Evolutionary conservation across 352 stramenopile genomes (phyloP), one percentile per base, ranked within the genome.

Genomic region (Globisporangium carolinianum): DNA sequence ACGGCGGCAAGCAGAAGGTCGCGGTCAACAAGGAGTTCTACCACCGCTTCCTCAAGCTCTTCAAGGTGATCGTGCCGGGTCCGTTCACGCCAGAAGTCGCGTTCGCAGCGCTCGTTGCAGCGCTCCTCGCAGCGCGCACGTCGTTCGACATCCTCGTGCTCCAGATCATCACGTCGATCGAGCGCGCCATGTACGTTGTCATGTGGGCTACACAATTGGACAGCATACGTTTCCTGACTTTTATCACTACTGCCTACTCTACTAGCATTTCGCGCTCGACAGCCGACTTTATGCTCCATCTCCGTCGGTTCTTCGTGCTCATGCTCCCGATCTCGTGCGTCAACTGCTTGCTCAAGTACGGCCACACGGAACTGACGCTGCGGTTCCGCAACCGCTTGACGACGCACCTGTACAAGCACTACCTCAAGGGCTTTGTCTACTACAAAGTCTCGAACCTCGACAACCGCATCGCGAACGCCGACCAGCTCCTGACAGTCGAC

Each of bases 361-460:
- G 83, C 0, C 83, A 89, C 59, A 86, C 83, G 12, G 83, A 93
- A 65, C 66, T 93, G 10, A 87, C 72, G 57, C 71, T 96, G 37
- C 80, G 87, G 54, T 95, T 94, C 66, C 83, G 88, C 14, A 83
- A 82, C 58, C 68, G 88, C 12, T 72, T 97, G 10, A 95, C 87
- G 4, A 71, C 62, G 54, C 72, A 94, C 57, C 60, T 97, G 35
- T 93, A 95, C 72, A 69, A 61, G 37, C 79, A 92, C 45, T 97
- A 96, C 65, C 69, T 96, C 57, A 82, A 89, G 60, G 82, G 82
- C 2, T 96, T 95, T 55, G 86, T 87, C 51, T 96, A 91, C 71
- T 97, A 96, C 76, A 92, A 93, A 53, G 83, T 96, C 47, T 89
- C 87, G 6, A 96, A 97, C 63, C 61, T 96, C 45, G 87, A 96